Conservation (phyloP, 2,329 filamentous ascomycete genomes). For the Aphanocladium album region DNA sequence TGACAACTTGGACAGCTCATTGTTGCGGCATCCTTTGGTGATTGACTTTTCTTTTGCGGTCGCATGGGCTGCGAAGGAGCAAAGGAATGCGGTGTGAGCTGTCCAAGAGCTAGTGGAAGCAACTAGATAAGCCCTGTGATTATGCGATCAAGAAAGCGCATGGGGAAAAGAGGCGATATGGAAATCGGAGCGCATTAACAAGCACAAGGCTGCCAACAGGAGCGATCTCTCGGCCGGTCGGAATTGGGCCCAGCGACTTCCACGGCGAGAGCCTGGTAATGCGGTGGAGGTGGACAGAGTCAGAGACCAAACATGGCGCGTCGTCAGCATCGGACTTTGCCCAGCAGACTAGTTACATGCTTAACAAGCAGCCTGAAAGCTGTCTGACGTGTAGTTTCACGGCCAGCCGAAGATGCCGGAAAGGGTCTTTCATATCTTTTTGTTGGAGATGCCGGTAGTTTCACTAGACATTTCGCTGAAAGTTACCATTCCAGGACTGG, state of each 20-base stretch:
- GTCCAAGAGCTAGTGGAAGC: too few species aligned
- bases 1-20: neutral
- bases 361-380: neutral
- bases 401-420: neutral
- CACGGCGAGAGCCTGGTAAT: neutral
- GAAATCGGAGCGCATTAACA: neutral
- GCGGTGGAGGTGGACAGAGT: neutral
- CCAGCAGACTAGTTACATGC: neutral
- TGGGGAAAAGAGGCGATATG: too few species aligned
- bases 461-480: neutral
- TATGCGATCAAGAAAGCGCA: too few species aligned
- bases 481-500: neutral
- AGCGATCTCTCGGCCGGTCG: neutral
- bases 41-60: neutral
- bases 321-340: neutral
- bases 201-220: neutral
- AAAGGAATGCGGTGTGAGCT: too few species aligned
- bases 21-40: neutral
- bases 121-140: too few species aligned
- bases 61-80: too few species aligned
- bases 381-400: neutral
- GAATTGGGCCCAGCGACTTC: neutral
- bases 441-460: neutral
- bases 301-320: too few species aligned
- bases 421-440: neutral